These are phyloP conservation scores for Lachancea sp. DNA, from an alignment of 805 yeast genomes.

Conservation along the genomic window DNA sequence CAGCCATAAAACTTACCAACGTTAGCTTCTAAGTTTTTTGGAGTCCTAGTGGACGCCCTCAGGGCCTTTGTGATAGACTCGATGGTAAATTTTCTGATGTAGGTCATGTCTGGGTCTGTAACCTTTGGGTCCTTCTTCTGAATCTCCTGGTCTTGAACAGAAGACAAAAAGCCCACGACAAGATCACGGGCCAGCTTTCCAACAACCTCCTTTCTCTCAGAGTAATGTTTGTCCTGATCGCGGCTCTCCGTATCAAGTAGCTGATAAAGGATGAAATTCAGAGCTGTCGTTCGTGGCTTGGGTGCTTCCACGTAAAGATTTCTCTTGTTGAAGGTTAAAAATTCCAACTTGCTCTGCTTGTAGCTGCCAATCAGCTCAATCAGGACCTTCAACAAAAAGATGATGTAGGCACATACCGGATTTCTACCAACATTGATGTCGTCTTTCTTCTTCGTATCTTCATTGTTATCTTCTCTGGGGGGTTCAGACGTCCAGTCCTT, in stretches of 20 bases:
- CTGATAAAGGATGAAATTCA: slow-evolving; percentile 72
- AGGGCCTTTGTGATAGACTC: slow-evolving; percentile 61
- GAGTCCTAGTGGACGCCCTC: slow-evolving; percentile 39
- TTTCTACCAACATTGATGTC: slow-evolving; percentile 41
- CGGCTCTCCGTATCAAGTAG: slow-evolving; percentile 51
- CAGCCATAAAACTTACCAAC: slow-evolving; percentile 28
- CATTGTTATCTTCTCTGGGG: slow-evolving; percentile 26
- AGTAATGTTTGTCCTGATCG: slow-evolving; percentile 29
- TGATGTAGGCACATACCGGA: slow-evolving; percentile 54
- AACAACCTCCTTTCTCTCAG: slow-evolving; percentile 47
- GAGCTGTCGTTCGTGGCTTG: slow-evolving; percentile 70
- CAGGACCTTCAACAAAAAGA: slow-evolving; percentile 60
- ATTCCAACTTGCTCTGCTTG: slow-evolving; percentile 73
- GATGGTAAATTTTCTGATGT: slow-evolving; percentile 65
- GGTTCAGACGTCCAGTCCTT: slow-evolving; percentile 40
- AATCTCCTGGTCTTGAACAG: slow-evolving; percentile 42
- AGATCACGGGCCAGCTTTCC: slow-evolving; percentile 57
- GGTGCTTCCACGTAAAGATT: slow-evolving; percentile 36
- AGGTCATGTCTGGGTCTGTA: slow-evolving; percentile 63
- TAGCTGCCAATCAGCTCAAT: slow-evolving; percentile 74
- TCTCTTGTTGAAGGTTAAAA: slow-evolving; percentile 66
- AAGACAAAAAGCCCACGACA: slow-evolving; percentile 56
- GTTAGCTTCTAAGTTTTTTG: slow-evolving; percentile 22
- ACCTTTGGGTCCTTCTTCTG: slow-evolving; percentile 39
- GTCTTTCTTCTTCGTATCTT: slow-evolving; percentile 20